These are phyloP conservation scores for Typha latifolia DNA, from an alignment of 176 grass and related monocot genomes.

Conservation along the genomic window DNA sequence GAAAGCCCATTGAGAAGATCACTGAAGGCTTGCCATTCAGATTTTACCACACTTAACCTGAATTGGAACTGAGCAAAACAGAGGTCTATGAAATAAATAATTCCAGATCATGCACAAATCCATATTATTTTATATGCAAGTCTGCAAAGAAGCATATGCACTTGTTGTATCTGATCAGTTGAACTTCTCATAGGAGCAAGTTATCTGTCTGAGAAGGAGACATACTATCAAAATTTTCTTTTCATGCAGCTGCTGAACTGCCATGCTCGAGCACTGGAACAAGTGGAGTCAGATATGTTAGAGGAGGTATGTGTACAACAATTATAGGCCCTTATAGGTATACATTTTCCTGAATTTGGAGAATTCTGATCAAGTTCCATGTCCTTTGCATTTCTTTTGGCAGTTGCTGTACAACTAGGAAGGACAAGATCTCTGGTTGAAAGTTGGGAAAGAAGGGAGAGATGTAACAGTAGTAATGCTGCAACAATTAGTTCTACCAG, in stretches of 20 bases:
- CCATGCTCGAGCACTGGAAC: constrained; percentile 58
- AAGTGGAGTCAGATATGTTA: constrained; percentile 68
- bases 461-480: constrained; percentile 33
- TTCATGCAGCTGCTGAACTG: constrained; percentile 46
- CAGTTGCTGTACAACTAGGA: constrained; percentile 84
- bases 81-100: no score
- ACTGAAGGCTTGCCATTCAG: no score
- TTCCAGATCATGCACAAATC: no score
- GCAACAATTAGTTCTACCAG: constrained; percentile 24
- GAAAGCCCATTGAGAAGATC: no score
- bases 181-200: neutral
- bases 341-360: neutral
- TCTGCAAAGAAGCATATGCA: neutral
- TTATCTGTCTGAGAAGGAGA: neutral
- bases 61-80: no score
- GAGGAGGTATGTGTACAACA: constrained; percentile 55
- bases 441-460: constrained; percentile 88
- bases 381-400: constrained; percentile 26
- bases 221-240: constrained; percentile 16
- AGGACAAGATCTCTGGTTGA: constrained; percentile 85
- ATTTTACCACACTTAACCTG: no score
- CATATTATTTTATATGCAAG: no score
- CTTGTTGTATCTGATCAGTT: neutral
- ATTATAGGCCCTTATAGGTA: neutral
- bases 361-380: constrained; percentile 12